A percentile compares a stretch with the other conserved stretches of the same genome.
phyloP scores from a whole-genome alignment of 306 rosid genomes.

The Prunus mume region DNA sequence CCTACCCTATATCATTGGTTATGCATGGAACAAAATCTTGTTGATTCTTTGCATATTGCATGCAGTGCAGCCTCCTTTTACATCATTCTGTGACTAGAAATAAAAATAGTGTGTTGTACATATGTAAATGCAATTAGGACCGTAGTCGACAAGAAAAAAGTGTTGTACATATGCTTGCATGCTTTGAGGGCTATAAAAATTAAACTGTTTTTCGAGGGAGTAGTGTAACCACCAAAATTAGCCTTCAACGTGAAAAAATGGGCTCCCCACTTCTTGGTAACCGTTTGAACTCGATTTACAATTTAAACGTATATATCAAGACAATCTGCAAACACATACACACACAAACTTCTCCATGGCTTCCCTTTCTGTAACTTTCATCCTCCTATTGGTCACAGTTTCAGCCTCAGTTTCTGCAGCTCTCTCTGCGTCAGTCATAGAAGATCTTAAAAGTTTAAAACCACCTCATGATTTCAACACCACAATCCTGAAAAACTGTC shows the following conservation, averaged over 20 bases:
- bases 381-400: constrained; percentile 19
- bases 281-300: constrained; percentile 17
- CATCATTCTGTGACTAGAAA: background rate
- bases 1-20: background rate
- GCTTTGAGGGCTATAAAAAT: background rate
- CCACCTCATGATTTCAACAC: constrained; percentile 64
- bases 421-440: constrained; percentile 48
- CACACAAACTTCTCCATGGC: constrained; percentile 38
- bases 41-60: background rate
- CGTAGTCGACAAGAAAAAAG: too few species aligned
- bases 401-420: constrained; percentile 16
- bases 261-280: constrained; percentile 14
- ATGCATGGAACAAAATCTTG: background rate
- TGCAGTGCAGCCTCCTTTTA: background rate
- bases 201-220: background rate
- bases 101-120: background rate
- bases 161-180: too few species aligned
- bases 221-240: background rate
- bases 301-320: background rate
- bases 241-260: background rate
- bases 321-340: background rate
- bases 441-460: constrained; percentile 57
- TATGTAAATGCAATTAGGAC: too few species aligned
- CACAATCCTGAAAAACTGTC: constrained; percentile 54
- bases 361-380: constrained; percentile 32